A percentile compares a stretch with the other conserved stretches of the same genome.
These are phyloP conservation scores for Zygosaccharomyces bailii DNA, from an alignment of 805 yeast species.

Conservation along the genomic window DNA sequence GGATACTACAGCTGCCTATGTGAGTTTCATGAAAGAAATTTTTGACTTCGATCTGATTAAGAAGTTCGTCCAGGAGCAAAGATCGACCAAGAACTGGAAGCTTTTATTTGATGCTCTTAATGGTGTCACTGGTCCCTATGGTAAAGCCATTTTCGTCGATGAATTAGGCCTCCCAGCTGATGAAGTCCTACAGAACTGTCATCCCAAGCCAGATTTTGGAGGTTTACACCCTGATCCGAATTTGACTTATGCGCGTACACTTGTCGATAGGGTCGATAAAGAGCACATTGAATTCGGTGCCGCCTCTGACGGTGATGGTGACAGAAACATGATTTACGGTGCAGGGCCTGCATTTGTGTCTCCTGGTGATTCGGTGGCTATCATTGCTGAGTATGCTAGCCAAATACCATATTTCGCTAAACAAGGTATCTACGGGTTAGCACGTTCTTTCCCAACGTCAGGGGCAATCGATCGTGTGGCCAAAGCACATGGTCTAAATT, in stretches of 20 bases:
- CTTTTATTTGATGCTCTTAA: conserved; percentile 85
- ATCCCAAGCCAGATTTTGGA: conserved; percentile 87
- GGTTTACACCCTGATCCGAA: conserved; percentile 98
- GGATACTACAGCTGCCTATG: conserved; percentile 77
- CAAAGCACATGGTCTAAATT: conserved; percentile 61
- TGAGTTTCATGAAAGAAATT: conserved; percentile 71
- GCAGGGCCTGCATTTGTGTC: conserved; percentile 84
- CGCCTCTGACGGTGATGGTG: conserved; percentile 99
- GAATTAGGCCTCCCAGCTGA: conserved; percentile 72
- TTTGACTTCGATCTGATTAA: conserved; percentile 84
- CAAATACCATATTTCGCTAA: conserved; percentile 88
- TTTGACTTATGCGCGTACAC: conserved; percentile 84
- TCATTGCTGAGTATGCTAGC: conserved; percentile 89
- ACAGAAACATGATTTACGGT: conserved; percentile 97
- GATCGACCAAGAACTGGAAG: conserved; percentile 55
- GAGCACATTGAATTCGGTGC: conserved; percentile 90
- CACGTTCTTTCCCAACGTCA: conserved; percentile 96
- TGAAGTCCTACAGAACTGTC: conserved; percentile 70
- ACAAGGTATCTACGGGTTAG: conserved; percentile 86
- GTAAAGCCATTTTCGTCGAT: conserved; percentile 73
- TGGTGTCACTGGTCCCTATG: conserved; percentile 98
- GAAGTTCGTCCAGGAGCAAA: conserved; percentile 53
- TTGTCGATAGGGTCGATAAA: conserved; percentile 81
- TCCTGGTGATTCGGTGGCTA: conserved; percentile 98
- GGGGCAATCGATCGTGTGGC: conserved; percentile 94